These are phyloP conservation scores for Gracilariopsis chorda DNA, from an alignment of 23 red algal species.

Conservation along the genomic window DNA sequence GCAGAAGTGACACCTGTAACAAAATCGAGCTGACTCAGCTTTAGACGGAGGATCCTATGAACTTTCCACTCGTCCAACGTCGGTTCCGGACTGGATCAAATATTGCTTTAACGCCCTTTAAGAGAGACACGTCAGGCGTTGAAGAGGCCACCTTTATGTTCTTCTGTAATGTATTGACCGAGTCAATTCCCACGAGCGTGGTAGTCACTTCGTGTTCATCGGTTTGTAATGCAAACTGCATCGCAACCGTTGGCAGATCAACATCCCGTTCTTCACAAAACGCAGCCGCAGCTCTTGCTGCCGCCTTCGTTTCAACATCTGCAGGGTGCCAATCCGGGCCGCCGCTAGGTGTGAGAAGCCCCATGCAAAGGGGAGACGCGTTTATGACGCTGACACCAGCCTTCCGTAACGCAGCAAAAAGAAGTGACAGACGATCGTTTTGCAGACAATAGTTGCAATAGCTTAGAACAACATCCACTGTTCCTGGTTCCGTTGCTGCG, in stretches of 20 bases:
- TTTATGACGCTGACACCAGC: constrained; percentile 83
- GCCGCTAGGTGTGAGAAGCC: constrained; percentile 79
- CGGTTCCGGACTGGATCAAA: constrained; percentile 80
- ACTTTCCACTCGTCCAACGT: constrained; percentile 70
- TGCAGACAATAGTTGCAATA: constrained; percentile 90
- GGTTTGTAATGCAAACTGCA: constrained; percentile 75
- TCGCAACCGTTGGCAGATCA: constrained; percentile 64
- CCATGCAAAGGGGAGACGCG: constrained; percentile 91
- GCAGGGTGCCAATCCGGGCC: constrained; percentile 93
- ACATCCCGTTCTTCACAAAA: constrained; percentile 46
- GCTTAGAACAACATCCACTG: constrained; percentile 74
- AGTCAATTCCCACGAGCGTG: constrained; percentile 96
- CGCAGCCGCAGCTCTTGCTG: constrained; percentile 35
- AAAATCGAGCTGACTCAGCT: too few relatives aligned
- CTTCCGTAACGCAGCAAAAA: constrained; percentile 15
- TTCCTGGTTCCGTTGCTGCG: constrained; percentile 1
- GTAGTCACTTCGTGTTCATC: constrained; percentile 16
- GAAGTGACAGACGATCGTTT: constrained; percentile 62
- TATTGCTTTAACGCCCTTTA: constrained; percentile 70
- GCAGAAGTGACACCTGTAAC: too few relatives aligned
- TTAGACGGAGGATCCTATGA: neutral
- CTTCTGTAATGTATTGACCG: constrained; percentile 63
- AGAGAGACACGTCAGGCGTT: constrained; percentile 44
- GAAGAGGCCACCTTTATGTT: constrained; percentile 45
- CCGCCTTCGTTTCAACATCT: constrained; percentile 50